Conservation (phyloP, 768 basidiomycete species). For the Tricholoma bakamatsutake region DNA sequence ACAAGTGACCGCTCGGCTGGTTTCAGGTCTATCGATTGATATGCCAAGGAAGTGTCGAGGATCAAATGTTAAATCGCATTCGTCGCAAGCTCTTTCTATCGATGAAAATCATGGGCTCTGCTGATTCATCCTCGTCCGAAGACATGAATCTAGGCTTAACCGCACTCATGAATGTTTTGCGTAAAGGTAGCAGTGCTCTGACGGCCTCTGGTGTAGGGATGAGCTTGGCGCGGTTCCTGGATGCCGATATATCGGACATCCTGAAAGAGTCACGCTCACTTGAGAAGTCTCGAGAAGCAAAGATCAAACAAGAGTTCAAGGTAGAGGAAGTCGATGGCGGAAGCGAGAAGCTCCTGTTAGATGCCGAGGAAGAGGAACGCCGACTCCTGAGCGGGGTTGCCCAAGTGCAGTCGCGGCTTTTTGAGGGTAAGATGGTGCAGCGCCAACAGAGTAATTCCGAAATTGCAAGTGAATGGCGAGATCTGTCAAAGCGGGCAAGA, state of each 20-base stretch:
- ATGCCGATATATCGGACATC: slow-evolving; percentile 38
- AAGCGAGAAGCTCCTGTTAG: slow-evolving; percentile 23
- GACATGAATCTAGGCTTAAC: slow-evolving; percentile 28
- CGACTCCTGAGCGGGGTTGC: slow-evolving; percentile 49
- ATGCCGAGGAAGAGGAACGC: slow-evolving; percentile 51
- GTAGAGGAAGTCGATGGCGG: slow-evolving; percentile 7
- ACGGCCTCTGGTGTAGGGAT: slow-evolving; percentile 29
- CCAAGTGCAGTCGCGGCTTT: slow-evolving; percentile 51
- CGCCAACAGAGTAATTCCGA: slow-evolving; percentile 30
- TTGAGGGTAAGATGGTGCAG: slow-evolving; percentile 45
- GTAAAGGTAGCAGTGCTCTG: slow-evolving; percentile 53
- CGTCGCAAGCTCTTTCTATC: slow-evolving; percentile 67
- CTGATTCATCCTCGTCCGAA: slow-evolving; percentile 18
- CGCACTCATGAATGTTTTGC: slow-evolving; percentile 52
- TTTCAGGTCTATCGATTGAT: slow-evolving; percentile 61
- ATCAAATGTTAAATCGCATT: slow-evolving; percentile 68
- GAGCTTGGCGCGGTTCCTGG: slow-evolving; percentile 38
- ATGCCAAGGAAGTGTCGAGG: slow-evolving; percentile 66
- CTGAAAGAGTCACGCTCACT: slow-evolving; percentile 38
- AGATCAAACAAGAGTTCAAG: slow-evolving; percentile 37
- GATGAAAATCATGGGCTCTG: slow-evolving; percentile 50
- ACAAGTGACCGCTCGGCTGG: not conserved
- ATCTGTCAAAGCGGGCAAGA: slow-evolving; percentile 39
- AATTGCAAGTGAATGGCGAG: slow-evolving; percentile 41
- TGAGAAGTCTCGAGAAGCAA: slow-evolving; percentile 37